Base-by-base conservation (phyloP, 768 basidiomycete genomes). In the Pleurotus eryngii region DNA sequence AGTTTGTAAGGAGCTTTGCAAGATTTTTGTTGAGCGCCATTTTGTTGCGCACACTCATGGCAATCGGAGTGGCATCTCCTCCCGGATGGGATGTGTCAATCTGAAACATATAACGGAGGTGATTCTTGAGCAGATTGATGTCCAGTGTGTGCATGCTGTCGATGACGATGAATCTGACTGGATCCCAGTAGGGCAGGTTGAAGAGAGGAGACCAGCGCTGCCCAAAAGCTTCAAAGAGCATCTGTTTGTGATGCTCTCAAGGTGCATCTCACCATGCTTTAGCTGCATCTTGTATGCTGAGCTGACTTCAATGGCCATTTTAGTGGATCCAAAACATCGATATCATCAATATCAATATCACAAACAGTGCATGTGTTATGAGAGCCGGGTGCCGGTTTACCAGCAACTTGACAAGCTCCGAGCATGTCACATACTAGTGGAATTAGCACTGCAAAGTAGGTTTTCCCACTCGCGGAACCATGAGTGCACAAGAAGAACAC, bases 71-170 rank as follows among this genome's bases (percentile, higher is more conserved):
- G 37, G 38, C 56, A 46, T 53, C 26, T 4, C 49, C 49, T 17
- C 26, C 49, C 5, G 26, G 14, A 12, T 20, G 20, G 6, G 47
- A 57, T 12, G 64, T 37, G 49, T 71, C 64, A 22, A 70, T 65
- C 3, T 57, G 53, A 46, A 64, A 67, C 1, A 72, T 43, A 3
- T 59, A 48, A 5, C 66, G 63, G 45, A 66, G 70, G 53, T 78
- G 76, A 24, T 70, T 64, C 18, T 66, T 60, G 5, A 74, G 55
- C 1, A 68, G 45, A 5, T 74, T 72, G 1, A 77, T 67, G 37
- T 71, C 68, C 0, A 78, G 60, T 14, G 65, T 68, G 59, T 80
- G 78, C 76, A 78, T 77, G 2, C 71, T 55, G 49, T 80, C 76
- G 9, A 77, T 60, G 0, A 74, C 60, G 3, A 69, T 48, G 43